Base-by-base conservation (phyloP, 805 yeast genomes). In the Suhomyces xylopsoci region DNA sequence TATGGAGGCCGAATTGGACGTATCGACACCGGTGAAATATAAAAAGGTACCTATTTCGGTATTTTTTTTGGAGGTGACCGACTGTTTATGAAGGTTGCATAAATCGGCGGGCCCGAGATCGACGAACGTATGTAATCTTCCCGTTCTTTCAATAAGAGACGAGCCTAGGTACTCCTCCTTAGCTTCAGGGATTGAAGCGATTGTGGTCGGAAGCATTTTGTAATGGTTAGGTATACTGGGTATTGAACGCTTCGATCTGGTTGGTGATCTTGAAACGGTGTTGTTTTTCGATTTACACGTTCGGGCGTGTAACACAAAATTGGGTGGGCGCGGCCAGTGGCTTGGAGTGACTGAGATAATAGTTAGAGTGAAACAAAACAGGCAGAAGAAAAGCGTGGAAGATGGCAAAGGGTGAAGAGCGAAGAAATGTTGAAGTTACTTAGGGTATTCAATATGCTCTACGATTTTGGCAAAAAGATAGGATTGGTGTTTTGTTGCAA, bases 21-120 rank as follows among this genome's bases (percentile, higher is more conserved):
- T 85, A 62, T 88, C 93, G 2, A 84, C 78, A 6, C 96, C 96
- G 0, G 89, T 80, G 58, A 81, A 84, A 66, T 88, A 88, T 46
- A 88, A 73, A 64, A 81, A 88, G 2, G 94, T 86, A 8, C 90
- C 88, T n/a, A 84, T 68, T 47, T 77, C 82, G 40, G 77, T 73
- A 48, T 60, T 62, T 49, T 73, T 75, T 71, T 76, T 73, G 58
- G 75, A 69, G 45, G 62, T 76, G 57, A 68, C 71, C 32, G 69
- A 63, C 26, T 67, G 67, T 56, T 77, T 82, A 49, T 72, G 75
- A 52, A 83, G 68, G 55, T 78, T 78, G 51, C 83, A 81, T 66
- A 81, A 70, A 68, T 82, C 90, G 40, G 87, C 88, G 9, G 91
- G 88, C 10, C 96, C 96, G 52, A 88, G 67, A 55, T 87, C 92